These are phyloP conservation scores for Ochromonas danica DNA, from an alignment of 108 stramenopile genomes.

Conservation along the genomic window DNA sequence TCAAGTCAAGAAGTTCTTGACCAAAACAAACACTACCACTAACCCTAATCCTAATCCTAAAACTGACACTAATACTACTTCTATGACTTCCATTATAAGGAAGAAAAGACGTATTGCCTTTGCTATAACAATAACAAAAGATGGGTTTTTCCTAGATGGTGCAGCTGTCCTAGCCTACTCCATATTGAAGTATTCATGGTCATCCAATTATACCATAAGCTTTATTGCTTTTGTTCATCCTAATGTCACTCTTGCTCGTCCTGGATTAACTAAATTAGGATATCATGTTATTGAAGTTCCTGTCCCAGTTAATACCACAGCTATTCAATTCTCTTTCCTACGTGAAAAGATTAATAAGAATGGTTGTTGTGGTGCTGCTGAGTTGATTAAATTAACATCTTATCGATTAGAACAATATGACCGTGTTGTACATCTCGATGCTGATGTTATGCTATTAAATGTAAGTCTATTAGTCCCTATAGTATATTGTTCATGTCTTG, in stretches of 20 bases:
- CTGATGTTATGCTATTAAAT: slow-evolving; percentile 27
- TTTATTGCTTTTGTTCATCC: slow-evolving; percentile 36
- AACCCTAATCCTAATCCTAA: too few species aligned
- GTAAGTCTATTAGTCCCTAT: slow-evolving; percentile 12
- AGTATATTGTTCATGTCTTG: neutral
- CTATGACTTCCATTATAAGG: neutral
- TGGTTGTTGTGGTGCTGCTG: slow-evolving; percentile 92
- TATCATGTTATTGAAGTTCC: slow-evolving; percentile 33
- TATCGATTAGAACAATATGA: slow-evolving; percentile 82
- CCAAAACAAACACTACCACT: too few species aligned
- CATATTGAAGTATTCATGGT: slow-evolving; percentile 1
- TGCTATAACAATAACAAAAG: slow-evolving; percentile 35
- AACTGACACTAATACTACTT: neutral
- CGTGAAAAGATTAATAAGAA: slow-evolving; percentile 49
- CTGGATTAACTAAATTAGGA: neutral
- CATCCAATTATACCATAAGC: neutral
- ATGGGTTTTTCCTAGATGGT: slow-evolving; percentile 34
- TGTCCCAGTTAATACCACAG: slow-evolving; percentile 7
- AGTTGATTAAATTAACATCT: slow-evolving; percentile 87
- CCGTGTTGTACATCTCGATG: slow-evolving; percentile 83
- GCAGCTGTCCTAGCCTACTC: slow-evolving; percentile 32
- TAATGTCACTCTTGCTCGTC: neutral
- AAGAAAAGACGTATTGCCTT: slow-evolving; percentile 7
- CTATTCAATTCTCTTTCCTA: slow-evolving; percentile 7
- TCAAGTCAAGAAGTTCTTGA: too few species aligned